Evolutionary conservation across 352 stramenopile species (phyloP), one percentile per base, ranked within the genome.

Genomic region (Proteromonas lacertae): DNA sequence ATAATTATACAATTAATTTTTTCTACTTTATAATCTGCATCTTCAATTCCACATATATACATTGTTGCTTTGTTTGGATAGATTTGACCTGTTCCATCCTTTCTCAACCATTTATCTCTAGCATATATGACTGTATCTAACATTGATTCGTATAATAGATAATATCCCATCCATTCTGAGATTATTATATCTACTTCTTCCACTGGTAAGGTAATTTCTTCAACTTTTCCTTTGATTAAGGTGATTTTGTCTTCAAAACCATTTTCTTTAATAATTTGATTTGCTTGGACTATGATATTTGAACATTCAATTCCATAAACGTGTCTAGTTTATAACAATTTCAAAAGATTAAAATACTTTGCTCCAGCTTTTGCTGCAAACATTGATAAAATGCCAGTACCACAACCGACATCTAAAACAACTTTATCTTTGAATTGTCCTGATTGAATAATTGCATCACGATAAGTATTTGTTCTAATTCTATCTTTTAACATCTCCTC

Each of bases 31-130:
- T 88, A 89, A 39, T 84, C 64, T 42, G 65, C 76, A 56, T 96
- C 82, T 53, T 94, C 80, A 34, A 93, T 80, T 2, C 60, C 86
- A 23, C 59, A 61, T n/a, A 96, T 44, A 49, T 88, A 89, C 35
- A 96, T 66, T 32, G 77, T 74, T 7, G 76, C 71, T 48, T 87
- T 79, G 54, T 94, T 76, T 4, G 81, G 83, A 43, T 93, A 90
- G 48, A 94, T 78, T 20, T 92, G 51, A 12, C 75, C 76, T 28
- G n/a, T n/a, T n/a, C n/a, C n/a, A n/a, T n/a, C n/a, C n/a, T n/a
- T n/a, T 28, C 10, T 28, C 5, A 28, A 10, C 5, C 10, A 35
- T 35, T 20, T 35, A 37, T 62, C 53, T 6, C 53, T 38, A 13
- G 55, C 54, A 20, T 40, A 32, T 1, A 64, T 48, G 6, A 64